These are phyloP conservation scores for Pseudocercospora crystallina DNA, from an alignment of 2,329 filamentous ascomycete species.

Conservation along the genomic window DNA sequence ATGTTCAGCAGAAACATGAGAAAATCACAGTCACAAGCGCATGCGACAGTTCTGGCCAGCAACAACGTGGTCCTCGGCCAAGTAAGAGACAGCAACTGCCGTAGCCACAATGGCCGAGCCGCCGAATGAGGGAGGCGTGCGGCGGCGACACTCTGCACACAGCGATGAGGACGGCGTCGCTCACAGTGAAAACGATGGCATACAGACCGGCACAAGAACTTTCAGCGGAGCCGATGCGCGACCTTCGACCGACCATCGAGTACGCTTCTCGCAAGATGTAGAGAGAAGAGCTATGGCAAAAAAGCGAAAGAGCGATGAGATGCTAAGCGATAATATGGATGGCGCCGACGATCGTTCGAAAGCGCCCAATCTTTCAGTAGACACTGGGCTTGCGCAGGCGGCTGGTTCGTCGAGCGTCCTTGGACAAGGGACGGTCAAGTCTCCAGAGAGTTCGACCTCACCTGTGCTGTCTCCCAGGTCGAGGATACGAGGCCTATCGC, in stretches of 20 bases:
- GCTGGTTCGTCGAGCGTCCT: constrained; percentile 5
- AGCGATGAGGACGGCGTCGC: constrained; percentile 3
- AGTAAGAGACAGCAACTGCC: too few species aligned
- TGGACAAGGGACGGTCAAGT: constrained; percentile 11
- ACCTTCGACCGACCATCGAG: constrained; percentile 18
- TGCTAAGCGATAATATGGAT: constrained; percentile 13
- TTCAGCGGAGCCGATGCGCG: not conserved
- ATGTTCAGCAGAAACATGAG: too few species aligned
- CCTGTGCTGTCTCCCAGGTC: constrained; percentile 16
- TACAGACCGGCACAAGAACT: constrained; percentile 7
- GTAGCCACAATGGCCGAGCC: not conserved
- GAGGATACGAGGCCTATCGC: constrained; percentile 45
- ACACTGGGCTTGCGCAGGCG: constrained; percentile 32
- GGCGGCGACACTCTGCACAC: constrained; percentile 17
- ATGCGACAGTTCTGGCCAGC: too few species aligned
- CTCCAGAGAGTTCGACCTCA: constrained; percentile 16
- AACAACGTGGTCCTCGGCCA: too few species aligned
- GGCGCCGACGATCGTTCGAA: constrained; percentile 26
- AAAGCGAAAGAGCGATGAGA: constrained; percentile 33
- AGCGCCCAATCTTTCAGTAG: constrained; percentile 36
- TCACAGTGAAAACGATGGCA: constrained; percentile 9
- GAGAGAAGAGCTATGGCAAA: constrained; percentile 28
- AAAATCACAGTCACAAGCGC: too few species aligned
- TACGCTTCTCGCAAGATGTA: constrained; percentile 30
- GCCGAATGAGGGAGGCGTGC: constrained; percentile 15